Evolutionary conservation across 2,329 filamentous ascomycete genomes (phyloP).

Genomic region (Trichoderma pleuroti): DNA sequence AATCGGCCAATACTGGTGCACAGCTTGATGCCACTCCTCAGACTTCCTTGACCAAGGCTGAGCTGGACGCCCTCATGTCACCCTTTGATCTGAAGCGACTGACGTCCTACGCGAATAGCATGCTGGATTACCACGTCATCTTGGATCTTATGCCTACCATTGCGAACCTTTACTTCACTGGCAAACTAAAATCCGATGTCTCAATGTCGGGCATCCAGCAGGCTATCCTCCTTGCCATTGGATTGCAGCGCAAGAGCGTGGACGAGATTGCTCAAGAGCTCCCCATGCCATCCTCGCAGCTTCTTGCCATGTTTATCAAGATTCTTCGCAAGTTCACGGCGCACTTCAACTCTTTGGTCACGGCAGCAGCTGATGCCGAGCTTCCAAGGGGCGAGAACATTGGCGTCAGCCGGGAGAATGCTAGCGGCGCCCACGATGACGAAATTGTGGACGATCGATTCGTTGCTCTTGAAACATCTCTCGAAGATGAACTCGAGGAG

Average conservation of each 20-base stretch:
- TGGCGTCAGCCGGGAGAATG: constrained; percentile 57
- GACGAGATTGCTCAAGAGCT: constrained; percentile 78
- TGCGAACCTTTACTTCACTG: constrained; percentile 79
- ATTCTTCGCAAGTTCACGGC: constrained; percentile 81
- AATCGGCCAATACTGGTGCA: constrained; percentile 73
- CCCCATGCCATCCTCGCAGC: constrained; percentile 67
- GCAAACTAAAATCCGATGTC: constrained; percentile 63
- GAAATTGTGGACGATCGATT: constrained; percentile 64
- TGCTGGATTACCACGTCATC: constrained; percentile 97
- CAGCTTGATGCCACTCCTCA: constrained; percentile 55
- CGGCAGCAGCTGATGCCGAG: constrained; percentile 66
- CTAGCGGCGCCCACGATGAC: constrained; percentile 64
- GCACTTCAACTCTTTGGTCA: constrained; percentile 72
- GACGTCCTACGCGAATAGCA: constrained; percentile 92
- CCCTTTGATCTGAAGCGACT: constrained; percentile 94
- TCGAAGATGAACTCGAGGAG: constrained; percentile 82
- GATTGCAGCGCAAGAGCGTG: constrained; percentile 84
- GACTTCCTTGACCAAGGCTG: constrained; percentile 62
- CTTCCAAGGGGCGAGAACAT: constrained; percentile 57
- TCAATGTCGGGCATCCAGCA: constrained; percentile 79
- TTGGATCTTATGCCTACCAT: constrained; percentile 85
- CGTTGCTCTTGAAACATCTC: constrained; percentile 63
- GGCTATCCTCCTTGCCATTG: constrained; percentile 82
- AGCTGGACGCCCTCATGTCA: constrained; percentile 74
- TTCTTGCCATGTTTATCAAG: constrained; percentile 97